phyloP scores from a whole-genome alignment of 352 stramenopile species.

The Globisporangium canariense region DNA sequence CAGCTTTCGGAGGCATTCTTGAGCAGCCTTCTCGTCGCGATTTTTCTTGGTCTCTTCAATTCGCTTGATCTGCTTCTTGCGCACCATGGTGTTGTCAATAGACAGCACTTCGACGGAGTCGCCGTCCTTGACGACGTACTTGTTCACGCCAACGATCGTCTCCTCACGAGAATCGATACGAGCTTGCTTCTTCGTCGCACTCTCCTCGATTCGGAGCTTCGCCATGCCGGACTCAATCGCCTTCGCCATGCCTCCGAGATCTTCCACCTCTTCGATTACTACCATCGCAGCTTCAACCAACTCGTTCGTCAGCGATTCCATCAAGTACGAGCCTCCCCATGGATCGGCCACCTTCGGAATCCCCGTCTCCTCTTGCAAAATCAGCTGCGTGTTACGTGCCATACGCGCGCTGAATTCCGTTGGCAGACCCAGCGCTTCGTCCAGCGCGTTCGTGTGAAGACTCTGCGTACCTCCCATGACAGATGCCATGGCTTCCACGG shows the following conservation, averaged over 20 bases:
- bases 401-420: constrained; percentile 96
- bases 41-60: constrained; percentile 83
- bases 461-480: constrained; percentile 93
- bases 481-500: constrained; percentile 90
- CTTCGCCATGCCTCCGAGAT: constrained; percentile 95
- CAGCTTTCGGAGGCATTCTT: constrained; percentile 49
- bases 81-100: constrained; percentile 93
- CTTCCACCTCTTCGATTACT: constrained; percentile 88
- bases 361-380: constrained; percentile 95
- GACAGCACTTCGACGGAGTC: constrained; percentile 90
- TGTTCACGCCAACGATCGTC: constrained; percentile 96
- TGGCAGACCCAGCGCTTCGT: constrained; percentile 96
- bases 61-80: constrained; percentile 87
- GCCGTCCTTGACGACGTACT: constrained; percentile 89
- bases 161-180: constrained; percentile 95
- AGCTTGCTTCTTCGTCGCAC: constrained; percentile 93
- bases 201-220: constrained; percentile 97
- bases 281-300: constrained; percentile 67
- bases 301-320: constrained; percentile 95
- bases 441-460: constrained; percentile 97
- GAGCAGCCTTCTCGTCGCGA: constrained; percentile 73
- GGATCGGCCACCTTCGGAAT: constrained; percentile 94
- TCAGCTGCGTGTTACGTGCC: constrained; percentile 97
- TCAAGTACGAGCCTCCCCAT: constrained; percentile 97
- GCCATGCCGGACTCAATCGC: constrained; percentile 95